phyloP scores from a whole-genome alignment of 129 eudicot genomes.

The carrot (Daucus carota) region DNA sequence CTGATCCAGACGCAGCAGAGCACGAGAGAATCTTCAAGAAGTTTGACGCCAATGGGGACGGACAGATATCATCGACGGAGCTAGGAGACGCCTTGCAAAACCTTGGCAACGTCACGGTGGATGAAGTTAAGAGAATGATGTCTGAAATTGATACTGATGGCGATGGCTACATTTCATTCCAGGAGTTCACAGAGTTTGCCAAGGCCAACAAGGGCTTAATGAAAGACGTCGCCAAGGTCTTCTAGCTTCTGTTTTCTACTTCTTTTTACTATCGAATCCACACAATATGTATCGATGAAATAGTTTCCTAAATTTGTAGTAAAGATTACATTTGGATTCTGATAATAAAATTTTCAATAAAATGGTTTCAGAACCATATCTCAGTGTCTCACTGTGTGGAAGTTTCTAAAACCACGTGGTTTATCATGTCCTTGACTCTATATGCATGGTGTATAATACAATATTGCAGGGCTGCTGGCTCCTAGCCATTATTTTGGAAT shows the following conservation, averaged over 20 bases:
- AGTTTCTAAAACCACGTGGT: conserved; percentile 5
- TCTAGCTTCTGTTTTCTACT: conserved; percentile 21
- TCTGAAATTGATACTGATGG: conserved; percentile 71
- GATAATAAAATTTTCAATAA: not conserved
- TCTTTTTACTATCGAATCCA: not conserved
- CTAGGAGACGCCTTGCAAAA: conserved; percentile 74
- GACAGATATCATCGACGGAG: conserved; percentile 69
- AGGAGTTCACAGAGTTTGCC: conserved; percentile 65
- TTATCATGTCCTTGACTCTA: not conserved
- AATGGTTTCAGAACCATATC: too few species aligned
- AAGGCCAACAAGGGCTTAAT: conserved; percentile 65
- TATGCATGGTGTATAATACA: not conserved
- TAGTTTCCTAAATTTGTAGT: not conserved
- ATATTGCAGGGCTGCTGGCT: not conserved
- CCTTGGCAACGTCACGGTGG: conserved; percentile 58
- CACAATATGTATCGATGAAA: not conserved
- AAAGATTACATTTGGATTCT: not conserved
- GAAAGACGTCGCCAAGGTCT: conserved; percentile 80
- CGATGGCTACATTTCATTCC: conserved; percentile 68
- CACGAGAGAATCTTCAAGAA: conserved; percentile 78
- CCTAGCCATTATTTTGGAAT: not conserved
- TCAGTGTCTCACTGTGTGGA: not conserved
- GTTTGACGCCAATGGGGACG: conserved; percentile 80
- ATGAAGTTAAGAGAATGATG: conserved; percentile 73
- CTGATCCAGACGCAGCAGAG: conserved; percentile 38